Evolutionary conservation across 768 basidiomycete genomes (phyloP), one percentile per base, ranked within the genome.

Genomic region (Boletus rufocinnamomeus): DNA sequence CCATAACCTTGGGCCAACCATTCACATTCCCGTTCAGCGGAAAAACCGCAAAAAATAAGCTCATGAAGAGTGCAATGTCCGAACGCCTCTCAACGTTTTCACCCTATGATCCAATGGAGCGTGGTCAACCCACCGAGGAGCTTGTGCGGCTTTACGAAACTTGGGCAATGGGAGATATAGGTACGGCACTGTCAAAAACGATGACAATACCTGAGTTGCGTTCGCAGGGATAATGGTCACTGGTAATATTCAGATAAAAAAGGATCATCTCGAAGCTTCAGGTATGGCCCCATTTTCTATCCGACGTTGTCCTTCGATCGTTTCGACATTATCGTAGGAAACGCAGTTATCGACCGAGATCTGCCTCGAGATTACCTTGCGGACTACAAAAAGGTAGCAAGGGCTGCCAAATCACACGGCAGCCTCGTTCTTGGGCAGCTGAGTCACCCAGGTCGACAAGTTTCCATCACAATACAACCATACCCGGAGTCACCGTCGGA

Each of bases 1-100:
- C 68, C 34, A 49, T 63, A 19, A 64, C 59, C 11, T 60, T 73
- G 54, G 62, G 56, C 3, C 69, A 74, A 43, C 57, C 66, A 2
- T 46, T 73, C 14, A 65, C 58, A 2, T 72, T 73, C 47, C 63
- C 72, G 3, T 73, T 73, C 54, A 75, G 72, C 48, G 63, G 66
- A 14, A 71, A 66, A 57, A 63, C 35, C 1, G 63, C 71, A 1
- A 74, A 61, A 61, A 75, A 75, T 55, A 74, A 57, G 52, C 30
- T 73, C 50, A 62, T 73, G 68, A 73, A 73, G 59, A 72, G 72
- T 52, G 72, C 72, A 1, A 75, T 73, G 72, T 75, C 72, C 6
- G 72, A 73, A 47, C 70, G 74, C 14, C 66, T 73, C 43, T 72
- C 72, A 4, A 74, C 74, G 1, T 73, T 75, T 47, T 75, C 73